Conservation (phyloP, 192 early-diverging fungal species). For the Backusella luteola region DNA sequence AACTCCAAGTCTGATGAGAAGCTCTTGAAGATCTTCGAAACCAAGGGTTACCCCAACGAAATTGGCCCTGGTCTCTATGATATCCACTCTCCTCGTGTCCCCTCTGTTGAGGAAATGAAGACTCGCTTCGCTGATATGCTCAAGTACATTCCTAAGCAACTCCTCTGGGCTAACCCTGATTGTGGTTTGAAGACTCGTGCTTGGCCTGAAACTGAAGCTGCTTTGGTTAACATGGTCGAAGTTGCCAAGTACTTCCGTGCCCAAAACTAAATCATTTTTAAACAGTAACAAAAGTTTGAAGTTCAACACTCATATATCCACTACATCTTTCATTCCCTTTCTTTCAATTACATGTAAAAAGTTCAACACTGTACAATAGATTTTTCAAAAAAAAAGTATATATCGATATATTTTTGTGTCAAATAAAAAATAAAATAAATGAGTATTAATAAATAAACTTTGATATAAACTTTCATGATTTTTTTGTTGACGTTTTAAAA, state of each 20-base stretch:
- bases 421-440: background rate
- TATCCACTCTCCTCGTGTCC: conserved; percentile 98
- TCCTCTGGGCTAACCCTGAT: conserved; percentile 97
- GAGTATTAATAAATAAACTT: background rate
- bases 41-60: conserved; percentile 81
- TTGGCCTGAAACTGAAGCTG: conserved; percentile 90
- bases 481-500: too few relatives aligned
- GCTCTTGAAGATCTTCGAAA: conserved; percentile 85
- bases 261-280: conserved; percentile 15
- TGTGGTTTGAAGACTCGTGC: conserved; percentile 97
- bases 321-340: background rate
- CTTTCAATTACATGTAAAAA: background rate
- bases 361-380: conserved; percentile 21
- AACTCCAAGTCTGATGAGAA: conserved; percentile 97
- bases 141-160: conserved; percentile 76
- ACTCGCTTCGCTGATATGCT: conserved; percentile 79
- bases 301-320: conserved; percentile 6
- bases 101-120: conserved; percentile 85
- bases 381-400: background rate
- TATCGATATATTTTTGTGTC: background rate
- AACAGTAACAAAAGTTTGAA: background rate
- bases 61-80: conserved; percentile 98
- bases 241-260: conserved; percentile 70
- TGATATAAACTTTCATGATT: background rate
- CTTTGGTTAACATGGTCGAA: conserved; percentile 82